A percentile compares a stretch with the other conserved stretches of the same genome.
Conservation (phyloP, 495 filamentous ascomycete genomes). For the Neurospora sp. region DNA sequence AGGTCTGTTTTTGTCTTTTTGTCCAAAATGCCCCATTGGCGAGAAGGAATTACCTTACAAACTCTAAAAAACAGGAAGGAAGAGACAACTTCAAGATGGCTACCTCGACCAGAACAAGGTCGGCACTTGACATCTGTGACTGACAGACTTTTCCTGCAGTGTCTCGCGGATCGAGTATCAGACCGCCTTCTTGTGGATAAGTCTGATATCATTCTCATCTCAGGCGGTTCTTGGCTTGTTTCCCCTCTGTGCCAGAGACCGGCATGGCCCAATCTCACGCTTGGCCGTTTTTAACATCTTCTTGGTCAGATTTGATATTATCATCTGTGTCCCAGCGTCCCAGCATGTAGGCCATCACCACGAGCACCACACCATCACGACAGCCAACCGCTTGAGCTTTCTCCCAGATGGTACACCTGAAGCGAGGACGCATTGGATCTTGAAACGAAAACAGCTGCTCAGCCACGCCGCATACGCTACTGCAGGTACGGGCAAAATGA, state of each 20-base stretch:
- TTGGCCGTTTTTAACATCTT: neutral
- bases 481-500: constrained; percentile 4
- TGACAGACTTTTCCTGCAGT: neutral
- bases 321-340: neutral
- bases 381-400: neutral
- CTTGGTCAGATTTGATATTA: neutral
- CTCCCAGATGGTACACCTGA: neutral
- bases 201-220: neutral
- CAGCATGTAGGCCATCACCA: neutral
- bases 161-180: neutral
- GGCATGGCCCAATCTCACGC: neutral
- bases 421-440: constrained; percentile 2
- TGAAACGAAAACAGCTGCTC: constrained; percentile 7
- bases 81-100: neutral
- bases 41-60: neutral
- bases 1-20: neutral
- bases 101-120: neutral
- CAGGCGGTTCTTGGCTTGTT: neutral
- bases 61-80: neutral
- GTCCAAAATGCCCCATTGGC: neutral
- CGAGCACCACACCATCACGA: neutral
- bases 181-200: neutral
- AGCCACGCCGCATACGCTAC: constrained; percentile 12
- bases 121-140: neutral
- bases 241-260: neutral